These are phyloP conservation scores for Stemphylium lycopersici DNA, from an alignment of 2,329 filamentous ascomycete species.

Conservation along the genomic window DNA sequence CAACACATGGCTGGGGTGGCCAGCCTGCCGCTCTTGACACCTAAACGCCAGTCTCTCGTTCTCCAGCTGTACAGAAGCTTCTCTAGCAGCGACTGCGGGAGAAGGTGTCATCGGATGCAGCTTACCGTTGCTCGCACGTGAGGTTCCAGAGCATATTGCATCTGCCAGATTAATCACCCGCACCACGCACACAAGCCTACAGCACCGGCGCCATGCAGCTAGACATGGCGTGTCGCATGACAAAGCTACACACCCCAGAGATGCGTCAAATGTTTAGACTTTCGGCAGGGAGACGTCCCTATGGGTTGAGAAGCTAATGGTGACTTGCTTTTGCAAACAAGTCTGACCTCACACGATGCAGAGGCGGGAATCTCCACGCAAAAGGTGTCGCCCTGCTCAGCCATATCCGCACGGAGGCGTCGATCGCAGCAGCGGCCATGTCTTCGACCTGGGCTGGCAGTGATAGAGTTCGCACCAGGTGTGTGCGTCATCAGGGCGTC, in stretches of 20 bases:
- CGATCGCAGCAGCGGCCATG: conserved; percentile 39
- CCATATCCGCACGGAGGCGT: conserved; percentile 41
- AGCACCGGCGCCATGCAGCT: conserved; percentile 26
- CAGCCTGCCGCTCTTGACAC: not conserved
- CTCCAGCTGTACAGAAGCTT: conserved; percentile 10
- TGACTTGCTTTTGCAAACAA: conserved; percentile 12
- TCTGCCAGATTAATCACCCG: conserved; percentile 29
- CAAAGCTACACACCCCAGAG: conserved; percentile 26
- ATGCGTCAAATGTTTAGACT: conserved; percentile 20
- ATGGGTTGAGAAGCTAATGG: conserved; percentile 20
- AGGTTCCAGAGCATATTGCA: conserved; percentile 28
- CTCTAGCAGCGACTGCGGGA: conserved; percentile 11
- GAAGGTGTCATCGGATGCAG: conserved; percentile 23
- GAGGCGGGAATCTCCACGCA: conserved; percentile 19
- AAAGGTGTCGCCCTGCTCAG: conserved; percentile 31
- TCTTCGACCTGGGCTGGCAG: conserved; percentile 11
- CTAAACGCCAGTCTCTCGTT: not conserved
- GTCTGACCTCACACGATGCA: conserved; percentile 11
- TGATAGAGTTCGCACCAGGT: conserved; percentile 17
- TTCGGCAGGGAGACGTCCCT: conserved; percentile 20
- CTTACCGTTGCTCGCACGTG: conserved; percentile 22
- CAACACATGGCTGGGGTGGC: conserved; percentile 11
- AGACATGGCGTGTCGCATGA: conserved; percentile 20
- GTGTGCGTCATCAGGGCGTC: conserved; percentile 12
- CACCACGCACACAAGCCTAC: conserved; percentile 24